phyloP scores from a whole-genome alignment of 202 grass and related monocot species.

The Panicum virgatum region DNA sequence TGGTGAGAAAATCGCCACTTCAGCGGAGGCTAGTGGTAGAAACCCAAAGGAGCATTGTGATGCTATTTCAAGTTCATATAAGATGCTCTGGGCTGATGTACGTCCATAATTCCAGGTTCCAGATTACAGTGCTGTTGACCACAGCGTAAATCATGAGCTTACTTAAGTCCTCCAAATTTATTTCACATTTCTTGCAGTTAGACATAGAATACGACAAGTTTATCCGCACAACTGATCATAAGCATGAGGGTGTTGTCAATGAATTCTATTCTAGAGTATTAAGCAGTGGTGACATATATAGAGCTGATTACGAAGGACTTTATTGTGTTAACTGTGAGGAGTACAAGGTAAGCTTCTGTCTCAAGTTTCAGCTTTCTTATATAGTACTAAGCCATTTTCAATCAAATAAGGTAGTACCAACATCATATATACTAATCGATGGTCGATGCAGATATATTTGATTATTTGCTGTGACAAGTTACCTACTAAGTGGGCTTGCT shows the following conservation, averaged over 20 bases:
- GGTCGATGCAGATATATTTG: neutral
- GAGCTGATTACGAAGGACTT: conserved; percentile 89
- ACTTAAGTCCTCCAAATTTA: conserved; percentile 29
- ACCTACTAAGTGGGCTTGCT: neutral
- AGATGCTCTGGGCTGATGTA: conserved; percentile 77
- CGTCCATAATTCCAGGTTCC: conserved; percentile 12
- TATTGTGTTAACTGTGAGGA: conserved; percentile 93
- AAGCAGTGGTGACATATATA: conserved; percentile 81
- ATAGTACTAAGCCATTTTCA: neutral
- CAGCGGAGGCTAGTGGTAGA: conserved; percentile 74
- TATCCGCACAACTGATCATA: conserved; percentile 83
- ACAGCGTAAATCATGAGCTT: conserved; percentile 24
- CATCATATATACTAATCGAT: neutral
- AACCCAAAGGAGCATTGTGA: conserved; percentile 84
- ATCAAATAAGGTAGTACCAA: neutral
- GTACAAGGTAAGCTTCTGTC: conserved; percentile 75
- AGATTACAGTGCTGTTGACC: conserved; percentile 4
- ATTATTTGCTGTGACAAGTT: neutral
- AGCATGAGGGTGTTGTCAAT: conserved; percentile 80
- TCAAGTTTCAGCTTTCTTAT: conserved; percentile 15
- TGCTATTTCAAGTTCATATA: conserved; percentile 75
- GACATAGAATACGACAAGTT: conserved; percentile 87
- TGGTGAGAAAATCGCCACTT: conserved; percentile 87
- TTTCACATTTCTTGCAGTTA: conserved; percentile 58
- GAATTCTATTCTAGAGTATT: conserved; percentile 95